These are phyloP conservation scores for Trichosporon asahii DNA, from an alignment of 1,284 basidiomycete species.

Conservation along the genomic window DNA sequence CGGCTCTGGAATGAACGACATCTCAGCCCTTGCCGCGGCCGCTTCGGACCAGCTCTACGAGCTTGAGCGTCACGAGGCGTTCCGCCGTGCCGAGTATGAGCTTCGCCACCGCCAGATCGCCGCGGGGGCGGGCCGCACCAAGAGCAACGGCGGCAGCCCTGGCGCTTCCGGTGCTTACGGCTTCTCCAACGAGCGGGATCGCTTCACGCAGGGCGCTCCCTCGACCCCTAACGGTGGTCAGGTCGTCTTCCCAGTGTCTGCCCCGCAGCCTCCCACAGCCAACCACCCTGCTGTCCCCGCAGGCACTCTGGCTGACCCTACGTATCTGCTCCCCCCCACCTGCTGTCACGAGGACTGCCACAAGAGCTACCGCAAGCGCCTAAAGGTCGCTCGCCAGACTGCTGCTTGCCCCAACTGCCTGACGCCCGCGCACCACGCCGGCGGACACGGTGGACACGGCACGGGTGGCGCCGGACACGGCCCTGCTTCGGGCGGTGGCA, in stretches of 20 bases:
- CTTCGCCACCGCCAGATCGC: slow-evolving; percentile 60
- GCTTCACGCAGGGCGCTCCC: slow-evolving; percentile 38
- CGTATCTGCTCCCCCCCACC: slow-evolving; percentile 52
- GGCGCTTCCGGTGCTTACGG: slow-evolving; percentile 43
- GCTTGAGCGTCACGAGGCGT: slow-evolving; percentile 77
- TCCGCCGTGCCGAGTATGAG: slow-evolving; percentile 79
- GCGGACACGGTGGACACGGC: slow-evolving; percentile 26
- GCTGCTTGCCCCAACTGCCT: slow-evolving; percentile 51
- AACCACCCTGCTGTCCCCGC: slow-evolving; percentile 50
- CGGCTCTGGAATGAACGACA: slow-evolving; percentile 53
- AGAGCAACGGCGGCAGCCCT: slow-evolving; percentile 64
- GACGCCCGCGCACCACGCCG: slow-evolving; percentile 28
- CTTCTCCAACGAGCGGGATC: slow-evolving; percentile 46
- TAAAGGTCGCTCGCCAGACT: slow-evolving; percentile 53
- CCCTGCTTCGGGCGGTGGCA: slow-evolving; percentile 28
- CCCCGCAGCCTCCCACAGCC: slow-evolving; percentile 48
- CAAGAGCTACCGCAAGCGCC: slow-evolving; percentile 54
- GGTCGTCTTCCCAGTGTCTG: slow-evolving; percentile 50
- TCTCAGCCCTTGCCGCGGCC: slow-evolving; percentile 67
- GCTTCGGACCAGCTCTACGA: slow-evolving; percentile 81
- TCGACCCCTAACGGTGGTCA: slow-evolving; percentile 39
- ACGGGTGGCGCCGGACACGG: slow-evolving; percentile 31
- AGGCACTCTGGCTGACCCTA: slow-evolving; percentile 52
- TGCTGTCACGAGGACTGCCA: slow-evolving; percentile 57
- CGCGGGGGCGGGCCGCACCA: slow-evolving; percentile 47